Percentiles rank a stretch among this genome's conserved stretches.
These are phyloP conservation scores for Sphaerulina musiva DNA, from an alignment of 2,329 filamentous ascomycete genomes.

Conservation along the genomic window DNA sequence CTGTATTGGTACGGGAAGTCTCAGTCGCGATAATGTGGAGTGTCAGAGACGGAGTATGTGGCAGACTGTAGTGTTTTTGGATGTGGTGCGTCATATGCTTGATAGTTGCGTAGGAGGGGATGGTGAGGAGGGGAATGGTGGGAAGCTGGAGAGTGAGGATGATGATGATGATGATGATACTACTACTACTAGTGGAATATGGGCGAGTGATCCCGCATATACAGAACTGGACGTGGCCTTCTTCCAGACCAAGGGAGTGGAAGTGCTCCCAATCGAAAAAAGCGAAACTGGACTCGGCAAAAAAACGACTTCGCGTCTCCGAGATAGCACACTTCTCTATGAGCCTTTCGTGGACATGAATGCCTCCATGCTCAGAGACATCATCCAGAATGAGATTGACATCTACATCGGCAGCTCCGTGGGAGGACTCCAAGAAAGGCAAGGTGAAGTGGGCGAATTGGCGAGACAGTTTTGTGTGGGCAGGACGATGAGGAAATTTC, in stretches of 20 bases:
- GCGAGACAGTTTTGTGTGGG: slow-evolving; percentile 13
- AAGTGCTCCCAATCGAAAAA: slow-evolving; percentile 13
- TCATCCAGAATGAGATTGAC: slow-evolving; percentile 14
- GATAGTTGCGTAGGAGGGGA: slow-evolving; percentile 6
- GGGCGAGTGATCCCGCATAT: slow-evolving; percentile 30
- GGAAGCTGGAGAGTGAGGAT: not conserved
- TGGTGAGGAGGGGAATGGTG: not conserved
- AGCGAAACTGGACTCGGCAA: slow-evolving; percentile 13
- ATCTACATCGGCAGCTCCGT: slow-evolving; percentile 26
- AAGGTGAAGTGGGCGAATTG: slow-evolving; percentile 10
- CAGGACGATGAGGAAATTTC: slow-evolving; percentile 20
- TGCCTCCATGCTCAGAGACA: slow-evolving; percentile 12
- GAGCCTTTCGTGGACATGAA: slow-evolving; percentile 28
- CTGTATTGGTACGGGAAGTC: slow-evolving; percentile 29
- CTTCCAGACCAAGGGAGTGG: slow-evolving; percentile 19
- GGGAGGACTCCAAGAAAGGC: slow-evolving; percentile 11
- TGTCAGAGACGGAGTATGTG: slow-evolving; percentile 28
- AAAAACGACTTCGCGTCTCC: slow-evolving; percentile 11
- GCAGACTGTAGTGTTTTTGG: slow-evolving; percentile 31
- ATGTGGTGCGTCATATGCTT: slow-evolving; percentile 15
- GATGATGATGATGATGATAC: not conserved
- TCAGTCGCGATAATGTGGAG: slow-evolving; percentile 29
- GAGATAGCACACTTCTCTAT: slow-evolving; percentile 18
- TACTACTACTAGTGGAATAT: slow-evolving; percentile 8
- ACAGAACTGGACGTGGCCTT: slow-evolving; percentile 27